Percentiles rank a stretch among this genome's conserved stretches.
Evolutionary conservation across 2,329 filamentous ascomycete genomes (phyloP).

Genomic region (Rutstroemia sp.): DNA sequence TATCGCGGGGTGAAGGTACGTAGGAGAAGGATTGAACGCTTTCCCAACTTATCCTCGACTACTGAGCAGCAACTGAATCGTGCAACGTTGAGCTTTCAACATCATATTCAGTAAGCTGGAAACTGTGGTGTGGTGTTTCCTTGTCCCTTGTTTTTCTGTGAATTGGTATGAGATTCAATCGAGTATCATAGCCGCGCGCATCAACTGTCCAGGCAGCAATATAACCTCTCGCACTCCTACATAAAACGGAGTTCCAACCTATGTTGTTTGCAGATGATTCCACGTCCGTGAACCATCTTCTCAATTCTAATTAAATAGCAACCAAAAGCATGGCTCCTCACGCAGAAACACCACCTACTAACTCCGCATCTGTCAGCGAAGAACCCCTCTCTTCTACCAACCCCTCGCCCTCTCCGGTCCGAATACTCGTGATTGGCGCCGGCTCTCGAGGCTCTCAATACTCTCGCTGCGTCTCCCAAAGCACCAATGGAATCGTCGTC

Average conservation of each 20-base stretch:
- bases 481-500: conserved; percentile 60
- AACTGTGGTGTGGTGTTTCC: no score
- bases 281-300: background rate
- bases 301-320: background rate
- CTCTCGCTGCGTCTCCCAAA: conserved; percentile 56
- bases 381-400: conserved; percentile 24
- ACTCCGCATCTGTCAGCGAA: conserved; percentile 1
- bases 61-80: background rate
- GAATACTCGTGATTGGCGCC: conserved; percentile 74
- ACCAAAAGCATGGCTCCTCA: conserved; percentile 22
- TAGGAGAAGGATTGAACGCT: background rate
- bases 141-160: no score
- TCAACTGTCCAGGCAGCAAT: no score
- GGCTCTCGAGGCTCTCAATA: conserved; percentile 74
- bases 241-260: background rate
- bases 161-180: no score
- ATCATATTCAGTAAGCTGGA: background rate
- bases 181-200: no score
- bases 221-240: no score
- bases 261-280: background rate
- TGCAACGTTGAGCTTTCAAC: background rate
- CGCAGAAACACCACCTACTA: conserved; percentile 15
- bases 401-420: conserved; percentile 38
- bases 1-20: background rate
- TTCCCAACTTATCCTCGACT: background rate